Base-by-base conservation (phyloP, 106 monocot species). In the Hemerocallis citrina region DNA sequence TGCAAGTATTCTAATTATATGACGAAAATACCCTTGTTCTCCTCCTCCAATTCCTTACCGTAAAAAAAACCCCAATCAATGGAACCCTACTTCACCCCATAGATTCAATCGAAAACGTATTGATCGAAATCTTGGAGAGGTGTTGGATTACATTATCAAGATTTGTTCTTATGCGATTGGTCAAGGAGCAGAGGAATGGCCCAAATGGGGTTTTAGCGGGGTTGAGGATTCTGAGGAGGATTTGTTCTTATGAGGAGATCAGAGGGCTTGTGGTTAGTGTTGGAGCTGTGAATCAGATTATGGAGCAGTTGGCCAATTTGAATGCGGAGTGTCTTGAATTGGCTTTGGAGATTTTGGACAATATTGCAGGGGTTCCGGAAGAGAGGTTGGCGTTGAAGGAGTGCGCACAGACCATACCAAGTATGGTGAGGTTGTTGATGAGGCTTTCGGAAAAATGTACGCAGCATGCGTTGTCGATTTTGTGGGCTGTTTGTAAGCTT, bases 381-480 rank as follows among this genome's bases (percentile, higher is more conserved):
- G 91, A 86, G 3, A 30, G 61, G 9, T n/a, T 19, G 6, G 82
- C 85, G 8, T 40, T 91, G 49, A 82, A 74, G 77, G 77, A 83
- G 28, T 86, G 82, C 63, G 37, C 74, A 2, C 61, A 64, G 31
- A 75, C 79, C 14, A 80, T 86, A 1, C 82, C 77, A 46, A 79
- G 72, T 29, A 50, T 66, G 49, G 85, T 91, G 24, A 76, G 73
- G 64, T 34, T 85, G 59, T 58, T 93, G 75, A 93, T 85, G 88
- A 72, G 80, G 41, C 82, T 93, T 3, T 85, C 89, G 0, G 93
- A 93, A 58, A 54, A 55, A 0, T 85, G 85, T 39, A 93, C 89
- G 0, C 76, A 74, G 47, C 55, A 39, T 7, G 75, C 93, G 15
- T 48, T 93, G 57, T 79, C 79, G 4, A 70, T 93, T 9, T 38